Conservation (phyloP, 305 asterid species). For the Coffea humblotiana region DNA sequence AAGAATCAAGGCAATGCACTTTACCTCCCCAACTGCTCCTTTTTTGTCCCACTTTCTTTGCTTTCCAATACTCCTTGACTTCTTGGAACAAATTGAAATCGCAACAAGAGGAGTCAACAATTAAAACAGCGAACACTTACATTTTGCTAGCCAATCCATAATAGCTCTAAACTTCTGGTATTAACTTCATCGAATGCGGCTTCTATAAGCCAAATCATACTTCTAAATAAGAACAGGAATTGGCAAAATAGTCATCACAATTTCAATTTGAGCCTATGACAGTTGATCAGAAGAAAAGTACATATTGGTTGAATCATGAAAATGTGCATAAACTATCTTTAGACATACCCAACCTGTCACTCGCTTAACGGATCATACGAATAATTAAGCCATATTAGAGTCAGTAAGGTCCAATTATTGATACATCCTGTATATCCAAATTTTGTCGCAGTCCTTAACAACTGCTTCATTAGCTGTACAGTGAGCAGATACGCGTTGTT, state of each 20-base stretch:
- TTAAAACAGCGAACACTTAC: background rate
- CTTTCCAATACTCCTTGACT: too few species aligned
- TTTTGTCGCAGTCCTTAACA: background rate
- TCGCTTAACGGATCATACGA: background rate
- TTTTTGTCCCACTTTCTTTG: background rate
- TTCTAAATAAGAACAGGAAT: background rate
- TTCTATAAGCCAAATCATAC: background rate
- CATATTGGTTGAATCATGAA: too few species aligned
- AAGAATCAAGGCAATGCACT: background rate
- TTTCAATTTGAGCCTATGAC: background rate
- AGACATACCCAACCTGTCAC: background rate
- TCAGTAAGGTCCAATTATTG: background rate
- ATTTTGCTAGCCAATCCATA: background rate
- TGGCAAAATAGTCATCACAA: background rate
- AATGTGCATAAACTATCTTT: too few species aligned
- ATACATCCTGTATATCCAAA: background rate
- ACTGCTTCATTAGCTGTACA: background rate
- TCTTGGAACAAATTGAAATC: background rate
- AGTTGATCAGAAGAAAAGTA: background rate
- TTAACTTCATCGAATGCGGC: too few species aligned
- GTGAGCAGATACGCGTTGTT: background rate
- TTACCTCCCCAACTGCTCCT: background rate
- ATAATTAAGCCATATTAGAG: background rate
- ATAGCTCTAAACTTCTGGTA: too few species aligned
- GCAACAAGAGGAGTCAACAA: background rate